Evolutionary conservation across 441 rosid genomes (phyloP).

Genomic region (Viola pubescens): DNA sequence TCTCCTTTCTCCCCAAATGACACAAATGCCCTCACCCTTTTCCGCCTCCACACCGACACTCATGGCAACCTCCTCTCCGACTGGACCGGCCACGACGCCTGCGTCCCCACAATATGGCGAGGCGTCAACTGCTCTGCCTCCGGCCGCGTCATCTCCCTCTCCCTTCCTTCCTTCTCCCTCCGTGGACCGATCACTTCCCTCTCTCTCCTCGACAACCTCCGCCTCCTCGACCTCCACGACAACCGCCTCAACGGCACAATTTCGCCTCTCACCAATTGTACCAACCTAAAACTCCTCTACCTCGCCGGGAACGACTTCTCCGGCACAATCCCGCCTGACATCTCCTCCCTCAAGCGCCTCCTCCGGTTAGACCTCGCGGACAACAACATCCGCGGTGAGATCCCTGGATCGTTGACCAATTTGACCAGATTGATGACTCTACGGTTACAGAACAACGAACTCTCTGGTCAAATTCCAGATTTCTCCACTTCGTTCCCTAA

Average conservation of each 20-base stretch:
- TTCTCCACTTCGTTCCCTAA: conserved; percentile 30
- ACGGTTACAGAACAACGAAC: conserved; percentile 58
- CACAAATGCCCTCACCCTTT: conserved; percentile 64
- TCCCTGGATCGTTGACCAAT: conserved; percentile 37
- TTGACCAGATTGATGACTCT: conserved; percentile 54
- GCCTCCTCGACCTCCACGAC: conserved; percentile 72
- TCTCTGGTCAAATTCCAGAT: conserved; percentile 65
- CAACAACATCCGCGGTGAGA: conserved; percentile 62
- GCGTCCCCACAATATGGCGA: conserved; percentile 42
- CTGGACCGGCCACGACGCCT: conserved; percentile 76
- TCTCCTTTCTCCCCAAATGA: conserved; percentile 37
- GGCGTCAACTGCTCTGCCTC: conserved; percentile 71
- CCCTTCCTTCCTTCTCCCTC: conserved; percentile 61
- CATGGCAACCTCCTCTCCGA: conserved; percentile 75
- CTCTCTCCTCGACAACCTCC: conserved; percentile 70
- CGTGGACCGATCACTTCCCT: conserved; percentile 69
- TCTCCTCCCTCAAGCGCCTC: conserved; percentile 46
- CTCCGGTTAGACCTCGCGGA: conserved; percentile 69
- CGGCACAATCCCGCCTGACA: conserved; percentile 49
- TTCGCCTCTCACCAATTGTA: conserved; percentile 53
- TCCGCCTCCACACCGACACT: conserved; percentile 73
- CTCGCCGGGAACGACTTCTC: conserved; percentile 48
- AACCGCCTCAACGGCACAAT: conserved; percentile 77
- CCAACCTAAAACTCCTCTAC: conserved; percentile 62
- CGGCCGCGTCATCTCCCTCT: conserved; percentile 52